phyloP scores from a whole-genome alignment of 169 alveolate species.

The Eimeria falciformis region DNA sequence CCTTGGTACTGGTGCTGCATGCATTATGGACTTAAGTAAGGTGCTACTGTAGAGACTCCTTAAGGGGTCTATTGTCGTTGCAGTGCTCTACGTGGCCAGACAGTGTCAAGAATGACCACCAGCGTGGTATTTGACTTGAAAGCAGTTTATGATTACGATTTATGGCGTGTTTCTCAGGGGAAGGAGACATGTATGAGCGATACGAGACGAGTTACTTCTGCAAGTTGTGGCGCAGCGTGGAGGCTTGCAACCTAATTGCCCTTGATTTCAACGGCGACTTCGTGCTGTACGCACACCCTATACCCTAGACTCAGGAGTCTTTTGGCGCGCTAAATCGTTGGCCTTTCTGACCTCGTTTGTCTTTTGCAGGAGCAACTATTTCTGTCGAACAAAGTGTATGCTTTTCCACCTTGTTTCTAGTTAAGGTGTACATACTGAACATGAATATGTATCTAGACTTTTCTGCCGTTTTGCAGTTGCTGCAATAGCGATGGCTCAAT shows the following conservation, averaged over 20 bases:
- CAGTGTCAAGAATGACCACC: too few species aligned
- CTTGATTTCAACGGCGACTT: slow-evolving; percentile 69
- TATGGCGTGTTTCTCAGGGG: slow-evolving; percentile 34
- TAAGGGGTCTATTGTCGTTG: background rate
- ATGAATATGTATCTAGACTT: background rate
- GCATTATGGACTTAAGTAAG: slow-evolving; percentile 68
- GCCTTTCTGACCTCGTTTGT: too few species aligned
- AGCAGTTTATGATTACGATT: too few species aligned
- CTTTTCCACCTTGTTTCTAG: too few species aligned
- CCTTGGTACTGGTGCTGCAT: slow-evolving; percentile 64
- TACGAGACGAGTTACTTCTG: slow-evolving; percentile 57
- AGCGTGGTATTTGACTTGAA: too few species aligned
- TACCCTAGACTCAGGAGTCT: too few species aligned
- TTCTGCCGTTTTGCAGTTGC: slow-evolving; percentile 70
- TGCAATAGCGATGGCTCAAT: slow-evolving; percentile 41
- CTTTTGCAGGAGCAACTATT: too few species aligned
- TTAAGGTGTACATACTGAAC: too few species aligned
- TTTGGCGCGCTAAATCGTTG: too few species aligned
- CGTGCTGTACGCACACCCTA: slow-evolving; percentile 66
- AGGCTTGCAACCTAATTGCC: slow-evolving; percentile 54
- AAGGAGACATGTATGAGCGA: slow-evolving; percentile 62
- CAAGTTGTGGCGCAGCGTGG: slow-evolving; percentile 65
- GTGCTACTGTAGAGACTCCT: too few species aligned
- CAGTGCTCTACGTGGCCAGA: background rate
- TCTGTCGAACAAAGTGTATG: too few species aligned